phyloP scores from a whole-genome alignment of 2,329 filamentous ascomycete genomes.

The Xylaria sp. region DNA sequence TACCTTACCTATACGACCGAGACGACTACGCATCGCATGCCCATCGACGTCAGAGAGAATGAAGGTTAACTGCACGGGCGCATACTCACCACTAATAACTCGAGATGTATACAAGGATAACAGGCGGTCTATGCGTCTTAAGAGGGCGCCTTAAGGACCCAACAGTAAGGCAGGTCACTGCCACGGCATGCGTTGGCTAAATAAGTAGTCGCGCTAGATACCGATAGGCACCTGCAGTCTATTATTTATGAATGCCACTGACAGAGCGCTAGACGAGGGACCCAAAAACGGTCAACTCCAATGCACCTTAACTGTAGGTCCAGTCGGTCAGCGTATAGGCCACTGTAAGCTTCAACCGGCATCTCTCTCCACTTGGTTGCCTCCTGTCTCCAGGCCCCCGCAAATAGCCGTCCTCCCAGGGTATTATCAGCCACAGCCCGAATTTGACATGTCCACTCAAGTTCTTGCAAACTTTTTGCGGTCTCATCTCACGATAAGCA shows the following conservation, averaged over 20 bases:
- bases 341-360: conserved; percentile 12
- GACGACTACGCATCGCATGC: not conserved
- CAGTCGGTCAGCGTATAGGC: not conserved
- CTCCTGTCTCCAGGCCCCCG: conserved; percentile 33
- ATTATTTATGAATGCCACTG: conserved; percentile 1
- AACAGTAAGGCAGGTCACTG: conserved; percentile 10
- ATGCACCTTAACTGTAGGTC: not conserved
- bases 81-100: conserved; percentile 29
- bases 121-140: conserved; percentile 1
- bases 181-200: conserved; percentile 11
- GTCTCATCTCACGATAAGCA: conserved; percentile 7
- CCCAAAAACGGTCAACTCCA: conserved; percentile 6
- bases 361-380: conserved; percentile 3
- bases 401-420: conserved; percentile 37
- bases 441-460: not conserved
- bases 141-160: conserved; percentile 13
- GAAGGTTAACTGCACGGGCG: conserved; percentile 3
- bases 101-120: conserved; percentile 14
- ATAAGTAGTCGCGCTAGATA: not conserved
- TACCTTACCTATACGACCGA: not conserved
- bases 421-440: conserved; percentile 33
- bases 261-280: conserved; percentile 1
- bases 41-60: not conserved
- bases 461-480: not conserved
- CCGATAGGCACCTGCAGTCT: not conserved